Conservation (phyloP, 2,329 filamentous ascomycete genomes). For the Thermothelomyces thermophilus region DNA sequence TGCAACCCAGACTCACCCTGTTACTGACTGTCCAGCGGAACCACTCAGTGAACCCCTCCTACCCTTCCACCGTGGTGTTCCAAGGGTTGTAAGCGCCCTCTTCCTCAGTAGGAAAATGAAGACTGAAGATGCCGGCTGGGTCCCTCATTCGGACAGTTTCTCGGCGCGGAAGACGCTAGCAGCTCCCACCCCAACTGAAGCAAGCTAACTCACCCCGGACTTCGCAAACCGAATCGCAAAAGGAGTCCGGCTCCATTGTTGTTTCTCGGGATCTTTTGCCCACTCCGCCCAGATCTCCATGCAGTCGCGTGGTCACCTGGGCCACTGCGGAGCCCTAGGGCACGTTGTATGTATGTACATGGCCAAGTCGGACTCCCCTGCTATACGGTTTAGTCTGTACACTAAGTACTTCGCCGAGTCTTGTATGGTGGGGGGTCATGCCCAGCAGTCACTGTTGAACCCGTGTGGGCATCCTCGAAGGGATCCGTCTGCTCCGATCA, state of each 20-base stretch:
- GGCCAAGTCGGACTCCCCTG: too few relatives aligned
- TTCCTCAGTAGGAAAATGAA: conserved; percentile 11
- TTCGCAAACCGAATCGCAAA: conserved; percentile 11
- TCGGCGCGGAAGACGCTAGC: conserved; percentile 1
- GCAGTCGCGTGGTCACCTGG: conserved; percentile 21
- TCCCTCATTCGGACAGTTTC: background rate
- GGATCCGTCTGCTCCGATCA: background rate
- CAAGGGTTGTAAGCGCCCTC: conserved; percentile 2
- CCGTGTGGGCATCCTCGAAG: background rate
- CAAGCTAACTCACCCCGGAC: background rate
- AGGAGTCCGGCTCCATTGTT: conserved; percentile 1
- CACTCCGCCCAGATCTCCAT: conserved; percentile 18
- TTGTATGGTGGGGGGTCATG: background rate
- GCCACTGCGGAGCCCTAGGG: background rate
- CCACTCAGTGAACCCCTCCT: background rate
- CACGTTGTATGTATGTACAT: too few relatives aligned
- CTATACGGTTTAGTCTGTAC: too few relatives aligned
- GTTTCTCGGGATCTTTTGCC: conserved; percentile 19
- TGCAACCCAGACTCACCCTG: background rate
- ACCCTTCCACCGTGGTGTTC: background rate
- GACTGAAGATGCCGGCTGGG: background rate
- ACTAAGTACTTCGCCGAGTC: background rate
- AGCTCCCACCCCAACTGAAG: conserved; percentile 10
- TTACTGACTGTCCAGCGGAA: background rate
- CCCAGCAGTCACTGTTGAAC: conserved; percentile 4